Conservation (phyloP, 1,284 basidiomycete species). For the Malassezia obtusa region DNA sequence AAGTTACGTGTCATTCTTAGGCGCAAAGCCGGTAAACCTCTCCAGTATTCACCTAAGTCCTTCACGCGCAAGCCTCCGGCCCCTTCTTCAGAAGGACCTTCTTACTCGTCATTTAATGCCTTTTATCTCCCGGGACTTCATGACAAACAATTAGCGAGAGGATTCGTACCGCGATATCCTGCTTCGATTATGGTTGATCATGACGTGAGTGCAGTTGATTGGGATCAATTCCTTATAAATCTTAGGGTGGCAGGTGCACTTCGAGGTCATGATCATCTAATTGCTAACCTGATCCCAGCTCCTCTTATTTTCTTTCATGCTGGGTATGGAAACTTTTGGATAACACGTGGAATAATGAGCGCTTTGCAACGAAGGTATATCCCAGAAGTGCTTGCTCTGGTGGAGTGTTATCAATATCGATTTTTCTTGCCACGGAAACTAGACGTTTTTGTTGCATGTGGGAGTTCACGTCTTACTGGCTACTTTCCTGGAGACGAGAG, state of each 20-base stretch:
- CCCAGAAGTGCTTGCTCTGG: not conserved
- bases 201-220: conserved; percentile 2
- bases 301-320: not conserved
- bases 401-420: not conserved
- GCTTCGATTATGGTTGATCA: not conserved
- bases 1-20: not conserved
- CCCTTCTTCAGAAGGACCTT: not conserved
- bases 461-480: not conserved
- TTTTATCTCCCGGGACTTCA: not conserved
- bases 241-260: not conserved
- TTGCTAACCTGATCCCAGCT: not conserved
- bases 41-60: not conserved
- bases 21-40: not conserved
- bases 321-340: not conserved
- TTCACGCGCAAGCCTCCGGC: not conserved
- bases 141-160: not conserved
- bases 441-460: not conserved
- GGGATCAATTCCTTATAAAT: conserved; percentile 2
- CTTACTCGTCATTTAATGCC: not conserved
- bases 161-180: not conserved
- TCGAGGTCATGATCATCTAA: not conserved
- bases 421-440: not conserved
- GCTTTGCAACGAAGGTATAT: not conserved
- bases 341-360: not conserved
- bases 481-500: not conserved